A percentile compares a stretch with the other conserved stretches of the same genome.
These are phyloP conservation scores for Xylona heveae DNA, from an alignment of 495 filamentous ascomycete genomes.

Conservation along the genomic window DNA sequence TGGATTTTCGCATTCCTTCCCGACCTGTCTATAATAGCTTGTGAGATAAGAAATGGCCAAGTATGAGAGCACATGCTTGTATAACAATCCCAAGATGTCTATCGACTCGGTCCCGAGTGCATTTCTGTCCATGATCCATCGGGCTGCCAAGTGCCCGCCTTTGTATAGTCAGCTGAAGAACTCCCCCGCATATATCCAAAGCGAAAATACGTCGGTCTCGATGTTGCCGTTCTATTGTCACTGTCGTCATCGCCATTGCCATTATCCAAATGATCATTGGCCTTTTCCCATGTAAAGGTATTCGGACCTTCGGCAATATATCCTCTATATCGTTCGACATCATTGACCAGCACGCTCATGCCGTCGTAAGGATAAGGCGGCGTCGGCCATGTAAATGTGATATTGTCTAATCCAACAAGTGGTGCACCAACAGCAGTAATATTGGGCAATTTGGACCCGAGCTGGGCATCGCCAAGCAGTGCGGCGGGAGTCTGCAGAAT, in stretches of 20 bases:
- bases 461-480: slow-evolving; percentile 46
- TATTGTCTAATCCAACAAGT: too few relatives aligned
- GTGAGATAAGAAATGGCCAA: too few relatives aligned
- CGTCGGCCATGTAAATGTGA: slow-evolving; percentile 33
- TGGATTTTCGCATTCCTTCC: too few relatives aligned
- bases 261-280: slow-evolving; percentile 11
- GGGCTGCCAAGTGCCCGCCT: slow-evolving; percentile 16
- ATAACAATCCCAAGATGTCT: too few relatives aligned
- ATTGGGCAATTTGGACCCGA: slow-evolving; percentile 45
- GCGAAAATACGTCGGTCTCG: slow-evolving; percentile 24
- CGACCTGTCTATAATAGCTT: too few relatives aligned
- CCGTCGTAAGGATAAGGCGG: slow-evolving; percentile 38
- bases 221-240: too few relatives aligned
- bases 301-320: slow-evolving; percentile 12
- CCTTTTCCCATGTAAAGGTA: slow-evolving; percentile 8
- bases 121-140: slow-evolving; percentile 19
- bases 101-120: slow-evolving; percentile 15
- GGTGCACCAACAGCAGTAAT: slow-evolving; percentile 26
- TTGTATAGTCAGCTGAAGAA: slow-evolving; percentile 17
- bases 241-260: too few relatives aligned
- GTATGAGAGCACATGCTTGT: too few relatives aligned
- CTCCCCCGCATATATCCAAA: slow-evolving; percentile 21
- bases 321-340: slow-evolving; percentile 53
- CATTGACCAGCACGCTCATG: slow-evolving; percentile 76
- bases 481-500: slow-evolving; percentile 66